Evolutionary conservation across 78 protist genomes (phyloP).

Genomic region (Dictyostelium purpureum): DNA sequence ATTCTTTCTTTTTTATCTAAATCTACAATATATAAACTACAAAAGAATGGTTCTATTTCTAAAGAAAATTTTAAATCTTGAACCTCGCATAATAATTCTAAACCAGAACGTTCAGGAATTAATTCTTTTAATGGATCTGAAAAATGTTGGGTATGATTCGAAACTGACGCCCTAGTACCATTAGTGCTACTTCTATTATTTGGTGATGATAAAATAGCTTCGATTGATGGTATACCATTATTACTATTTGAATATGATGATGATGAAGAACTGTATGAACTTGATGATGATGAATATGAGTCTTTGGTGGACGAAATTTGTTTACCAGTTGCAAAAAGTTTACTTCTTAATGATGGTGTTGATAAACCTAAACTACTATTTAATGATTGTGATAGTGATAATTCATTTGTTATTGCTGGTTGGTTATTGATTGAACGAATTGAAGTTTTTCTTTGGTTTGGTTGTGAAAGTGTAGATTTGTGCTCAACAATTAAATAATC

Average conservation of each 20-base stretch:
- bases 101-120: conserved; percentile 65
- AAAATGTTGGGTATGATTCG: background rate
- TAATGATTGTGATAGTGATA: background rate
- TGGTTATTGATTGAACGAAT: background rate
- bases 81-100: conserved; percentile 64
- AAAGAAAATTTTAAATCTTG: conserved; percentile 50
- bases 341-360: background rate
- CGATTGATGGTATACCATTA: background rate
- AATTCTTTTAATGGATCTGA: conserved; percentile 63
- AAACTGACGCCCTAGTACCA: no score
- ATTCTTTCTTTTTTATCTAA: conserved; percentile 66
- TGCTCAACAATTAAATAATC: conserved; percentile 62
- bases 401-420: background rate
- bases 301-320: background rate
- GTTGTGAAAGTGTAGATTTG: background rate
- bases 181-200: background rate
- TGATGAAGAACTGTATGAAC: background rate
- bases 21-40: conserved; percentile 70
- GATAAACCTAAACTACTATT: background rate
- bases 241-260: background rate
- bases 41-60: conserved; percentile 70
- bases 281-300: background rate
- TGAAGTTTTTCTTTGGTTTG: background rate
- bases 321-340: conserved; percentile 9
- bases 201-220: background rate